These are phyloP conservation scores for Polyporus arcularius DNA, from an alignment of 768 basidiomycete genomes.

Conservation along the genomic window DNA sequence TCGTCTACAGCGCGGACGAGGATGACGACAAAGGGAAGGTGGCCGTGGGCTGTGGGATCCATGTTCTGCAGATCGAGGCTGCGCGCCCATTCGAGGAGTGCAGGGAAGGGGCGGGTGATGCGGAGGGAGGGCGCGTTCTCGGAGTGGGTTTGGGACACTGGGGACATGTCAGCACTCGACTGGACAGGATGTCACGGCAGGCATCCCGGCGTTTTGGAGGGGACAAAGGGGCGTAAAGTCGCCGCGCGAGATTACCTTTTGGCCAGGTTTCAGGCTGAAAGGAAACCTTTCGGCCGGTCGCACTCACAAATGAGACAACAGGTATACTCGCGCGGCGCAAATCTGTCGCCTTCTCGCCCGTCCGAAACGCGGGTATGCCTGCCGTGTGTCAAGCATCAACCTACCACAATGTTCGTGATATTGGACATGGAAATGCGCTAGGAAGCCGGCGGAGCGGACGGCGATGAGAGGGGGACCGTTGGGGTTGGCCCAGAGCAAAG, in stretches of 20 bases:
- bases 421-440: slow-evolving; percentile 87
- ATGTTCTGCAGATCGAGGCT: slow-evolving; percentile 73
- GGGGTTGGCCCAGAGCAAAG: slow-evolving; percentile 67
- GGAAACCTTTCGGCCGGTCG: no score
- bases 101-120: slow-evolving; percentile 87
- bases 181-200: no score
- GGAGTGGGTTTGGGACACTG: slow-evolving; percentile 34
- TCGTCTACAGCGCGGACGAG: slow-evolving; percentile 80
- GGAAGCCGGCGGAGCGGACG: slow-evolving; percentile 85
- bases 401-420: slow-evolving; percentile 84
- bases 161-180: slow-evolving; percentile 63
- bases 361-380: no score
- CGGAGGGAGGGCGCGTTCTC: slow-evolving; percentile 71
- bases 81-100: slow-evolving; percentile 70
- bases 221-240: no score
- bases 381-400: slow-evolving; percentile 27
- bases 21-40: slow-evolving; percentile 89
- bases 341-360: no score
- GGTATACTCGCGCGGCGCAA: no score
- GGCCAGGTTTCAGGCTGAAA: no score
- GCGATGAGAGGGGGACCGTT: slow-evolving; percentile 68
- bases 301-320: no score
- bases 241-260: no score
- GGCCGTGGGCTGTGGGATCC: slow-evolving; percentile 88
- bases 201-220: no score